Evolutionary conservation across 352 stramenopile species (phyloP), one percentile per base, ranked within the genome.

Genomic region (Pythium myriotylum): DNA sequence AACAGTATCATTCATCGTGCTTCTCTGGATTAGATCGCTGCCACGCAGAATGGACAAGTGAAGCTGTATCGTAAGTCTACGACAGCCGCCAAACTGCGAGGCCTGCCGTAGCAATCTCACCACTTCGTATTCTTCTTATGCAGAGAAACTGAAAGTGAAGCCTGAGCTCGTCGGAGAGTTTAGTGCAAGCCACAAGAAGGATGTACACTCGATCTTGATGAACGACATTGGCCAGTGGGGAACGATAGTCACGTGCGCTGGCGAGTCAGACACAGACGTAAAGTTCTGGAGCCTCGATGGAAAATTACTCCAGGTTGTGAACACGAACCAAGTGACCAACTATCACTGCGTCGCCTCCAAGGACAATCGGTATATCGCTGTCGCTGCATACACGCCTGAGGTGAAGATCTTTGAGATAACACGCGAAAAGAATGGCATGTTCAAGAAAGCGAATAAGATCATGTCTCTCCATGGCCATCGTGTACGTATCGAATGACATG

Each of bases 331-430:
- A 59, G 81, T 93, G 37, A 65, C 76, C 43, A 92, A 91, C 62
- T 92, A 89, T 62, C 84, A 93, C 64, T 88, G 77, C 55, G 69
- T 93, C 6, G 79, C 72, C 3, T 93, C 84, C 26, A 91, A 89
- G 57, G 84, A 93, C 72, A 93, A 91, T 53, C 80, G 84, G 4
- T 93, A 86, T 62, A 81, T 93, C 51, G 81, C 84, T 19, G 79
- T 93, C 19, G 84, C 84, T 17, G 81, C 81, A 10, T 93, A 91
- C 70, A 93, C 84, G 4, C 84, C 84, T 9, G 84, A 93, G 29
- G 84, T 91, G 50, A 90, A 90, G 69, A 93, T 93, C 47, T 88
- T 89, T 35, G 84, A 93, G 52, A 91, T 93, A 52, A 73, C 72
- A 22, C 84, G 84, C 20, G 83, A 90, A 56, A 91, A 89, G 67